phyloP scores from a whole-genome alignment of 2,329 filamentous ascomycete genomes.

The Ophiostoma montium region DNA sequence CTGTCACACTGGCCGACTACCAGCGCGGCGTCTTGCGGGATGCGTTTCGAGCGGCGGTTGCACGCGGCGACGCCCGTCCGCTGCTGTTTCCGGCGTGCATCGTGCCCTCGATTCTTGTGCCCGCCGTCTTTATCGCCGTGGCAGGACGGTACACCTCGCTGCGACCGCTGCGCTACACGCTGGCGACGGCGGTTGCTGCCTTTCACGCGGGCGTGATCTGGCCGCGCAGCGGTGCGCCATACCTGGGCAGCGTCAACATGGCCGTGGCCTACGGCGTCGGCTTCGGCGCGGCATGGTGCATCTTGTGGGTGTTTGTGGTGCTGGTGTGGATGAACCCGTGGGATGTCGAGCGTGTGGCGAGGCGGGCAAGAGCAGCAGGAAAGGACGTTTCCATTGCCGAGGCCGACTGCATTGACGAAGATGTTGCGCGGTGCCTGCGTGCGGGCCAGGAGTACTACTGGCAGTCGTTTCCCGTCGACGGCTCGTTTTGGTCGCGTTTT shows the following conservation, averaged over 20 bases:
- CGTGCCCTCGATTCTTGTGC: constrained; percentile 32
- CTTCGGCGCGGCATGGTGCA: constrained; percentile 34
- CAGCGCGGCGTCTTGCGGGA: constrained; percentile 9
- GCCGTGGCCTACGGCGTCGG: constrained; percentile 37
- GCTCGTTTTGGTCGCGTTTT: constrained; percentile 33
- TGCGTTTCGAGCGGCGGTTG: constrained; percentile 7
- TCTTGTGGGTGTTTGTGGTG: constrained; percentile 33
- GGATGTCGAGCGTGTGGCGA: constrained; percentile 36
- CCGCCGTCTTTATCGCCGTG: constrained; percentile 39
- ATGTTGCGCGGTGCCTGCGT: constrained; percentile 16
- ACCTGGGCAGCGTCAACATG: constrained; percentile 35
- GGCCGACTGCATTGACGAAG: constrained; percentile 13
- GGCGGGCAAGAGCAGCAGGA: not conserved
- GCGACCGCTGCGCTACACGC: constrained; percentile 29
- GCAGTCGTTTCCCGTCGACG: constrained; percentile 42
- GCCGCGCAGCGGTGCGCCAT: not conserved
- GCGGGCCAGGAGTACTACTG: constrained; percentile 38
- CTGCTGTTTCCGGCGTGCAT: constrained; percentile 39
- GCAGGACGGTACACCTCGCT: constrained; percentile 25
- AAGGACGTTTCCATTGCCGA: constrained; percentile 5
- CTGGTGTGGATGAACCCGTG: constrained; percentile 40
- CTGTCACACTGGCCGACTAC: constrained; percentile 10
- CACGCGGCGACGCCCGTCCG: constrained; percentile 19
- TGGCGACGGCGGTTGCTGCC: constrained; percentile 28
- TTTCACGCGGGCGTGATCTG: constrained; percentile 28